Base-by-base conservation (phyloP, 495 filamentous ascomycete species). In the Corynascus novoguineensis region DNA sequence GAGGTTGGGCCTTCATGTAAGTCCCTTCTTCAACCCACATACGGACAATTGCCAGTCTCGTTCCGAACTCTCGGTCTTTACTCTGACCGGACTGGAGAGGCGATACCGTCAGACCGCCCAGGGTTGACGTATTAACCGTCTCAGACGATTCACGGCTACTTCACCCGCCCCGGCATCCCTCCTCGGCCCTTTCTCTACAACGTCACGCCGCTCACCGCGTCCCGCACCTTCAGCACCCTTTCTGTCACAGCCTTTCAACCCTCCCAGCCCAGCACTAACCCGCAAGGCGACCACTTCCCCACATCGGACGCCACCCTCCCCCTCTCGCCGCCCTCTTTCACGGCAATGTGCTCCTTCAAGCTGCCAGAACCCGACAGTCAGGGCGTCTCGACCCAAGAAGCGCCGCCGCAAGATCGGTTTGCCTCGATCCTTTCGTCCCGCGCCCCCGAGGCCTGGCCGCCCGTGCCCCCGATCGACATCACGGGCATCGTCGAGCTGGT, bases 141-240 rank as follows among this genome's bases (percentile, higher is more conserved):
- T 2, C 49, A 88, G 86, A 79, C 83, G 49, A 81, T 87, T 53
- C 80, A 84, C 25, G 86, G 86, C 5, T 83, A 75, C 69, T 90
- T 90, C 65, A 82, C 84, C n/a, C 68, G 81, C 1, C 64, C 68
- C 4, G 86, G 83, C 7, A 60, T 62, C 10, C 44, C 67, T 1
- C 74, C 81, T 59, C 71, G 79, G 2, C 84, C 85, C 5, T 88
- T 83, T 64, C 66, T 84, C 49, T 88, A 85, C 69, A 69, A 69
- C 5, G 77, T 85, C 10, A 73, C 73, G 9, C 75, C 73, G 17
- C 63, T 86, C 34, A 73, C 82, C 28, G 69, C 81, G 50, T 81
- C 84, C 4, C 71, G 73, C 25, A 76, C 73, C 48, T 86, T 85
- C 66, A 76, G 71, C 65, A 84, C 82, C 19, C 69, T 84, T 9